Base-by-base conservation (phyloP, 305 asterid species). In the Withania somnifera region DNA sequence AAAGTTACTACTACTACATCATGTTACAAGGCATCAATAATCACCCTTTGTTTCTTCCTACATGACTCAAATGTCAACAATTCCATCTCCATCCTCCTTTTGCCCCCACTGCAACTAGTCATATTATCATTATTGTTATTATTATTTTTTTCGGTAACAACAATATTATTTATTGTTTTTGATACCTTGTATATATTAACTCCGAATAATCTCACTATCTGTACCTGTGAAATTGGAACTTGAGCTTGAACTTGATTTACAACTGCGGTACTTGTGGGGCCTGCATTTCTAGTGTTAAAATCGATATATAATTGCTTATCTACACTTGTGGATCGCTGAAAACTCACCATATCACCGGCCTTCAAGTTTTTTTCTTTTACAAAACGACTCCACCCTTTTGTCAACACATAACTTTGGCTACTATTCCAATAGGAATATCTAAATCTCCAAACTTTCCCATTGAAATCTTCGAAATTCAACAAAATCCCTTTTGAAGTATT, bases 401-500 rank as follows among this genome's bases (percentile, higher is more conserved):
- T 94, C 50, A 94, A 80, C 4, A 94, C 97, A 36, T 94, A 94
- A 81, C 98, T 92, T 79, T 92, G 98, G 79, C 97, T 92, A 38
- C 98, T 94, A 20, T 92, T 94, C 98, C 98, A 94, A 66, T 93
- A 94, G 0, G 97, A 92, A 14, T 94, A 94, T 2, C 97, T 85
- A 32, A 94, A 94, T 32, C 98, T 71, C 98, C 98, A 94, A 0
- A 94, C 97, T 83, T 92, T 94, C 0, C 96, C 98, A 4, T 78
- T 86, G 8, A 85, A 57, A 50, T 94, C 98, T 81, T 93, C 97
- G 45, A 94, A 92, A 47, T 91, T 94, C 64, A 94, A 71, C 45
- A 94, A 22, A 9, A 92, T 83, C 13, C 98, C 98, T 79, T 92
- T 94, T 0, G 90, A 86, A 4, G 64, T 89, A 58, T 47, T 87